These are phyloP conservation scores for Emergomyces orientalis DNA, from an alignment of 2,329 filamentous ascomycete species.

Conservation along the genomic window DNA sequence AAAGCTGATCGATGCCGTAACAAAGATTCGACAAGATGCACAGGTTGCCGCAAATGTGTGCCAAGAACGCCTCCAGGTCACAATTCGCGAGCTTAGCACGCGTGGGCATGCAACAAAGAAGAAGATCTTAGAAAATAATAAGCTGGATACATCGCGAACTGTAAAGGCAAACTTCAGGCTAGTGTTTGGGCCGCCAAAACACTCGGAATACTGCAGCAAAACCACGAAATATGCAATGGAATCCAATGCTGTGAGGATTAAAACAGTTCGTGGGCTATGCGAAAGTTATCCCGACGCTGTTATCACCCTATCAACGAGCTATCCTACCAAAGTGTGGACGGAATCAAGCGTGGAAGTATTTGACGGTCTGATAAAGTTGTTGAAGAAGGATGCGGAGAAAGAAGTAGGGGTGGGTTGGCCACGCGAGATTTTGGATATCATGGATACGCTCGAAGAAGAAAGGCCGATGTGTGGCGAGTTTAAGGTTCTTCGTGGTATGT, in stretches of 20 bases:
- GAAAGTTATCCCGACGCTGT: background rate
- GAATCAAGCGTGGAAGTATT: background rate
- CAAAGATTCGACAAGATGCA: too few species aligned
- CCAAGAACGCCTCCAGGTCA: background rate
- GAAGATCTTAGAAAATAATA: background rate
- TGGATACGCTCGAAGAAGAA: background rate
- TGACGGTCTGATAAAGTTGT: background rate
- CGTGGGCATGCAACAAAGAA: background rate
- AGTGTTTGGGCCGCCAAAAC: too few species aligned
- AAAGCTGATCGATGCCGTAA: too few species aligned
- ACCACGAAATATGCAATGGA: background rate
- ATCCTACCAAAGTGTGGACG: background rate
- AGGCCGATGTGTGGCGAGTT: background rate
- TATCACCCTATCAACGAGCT: background rate
- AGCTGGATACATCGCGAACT: too few species aligned
- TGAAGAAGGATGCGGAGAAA: background rate
- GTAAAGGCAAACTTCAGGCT: too few species aligned
- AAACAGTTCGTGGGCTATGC: background rate
- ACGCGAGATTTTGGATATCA: background rate
- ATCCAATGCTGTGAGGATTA: background rate
- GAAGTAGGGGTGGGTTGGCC: background rate
- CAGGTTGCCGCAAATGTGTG: too few species aligned
- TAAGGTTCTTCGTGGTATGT: background rate
- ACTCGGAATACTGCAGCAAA: background rate
- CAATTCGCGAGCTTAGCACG: background rate